phyloP scores from a whole-genome alignment of 1,139 yeast species.

The Pichia sp. region DNA sequence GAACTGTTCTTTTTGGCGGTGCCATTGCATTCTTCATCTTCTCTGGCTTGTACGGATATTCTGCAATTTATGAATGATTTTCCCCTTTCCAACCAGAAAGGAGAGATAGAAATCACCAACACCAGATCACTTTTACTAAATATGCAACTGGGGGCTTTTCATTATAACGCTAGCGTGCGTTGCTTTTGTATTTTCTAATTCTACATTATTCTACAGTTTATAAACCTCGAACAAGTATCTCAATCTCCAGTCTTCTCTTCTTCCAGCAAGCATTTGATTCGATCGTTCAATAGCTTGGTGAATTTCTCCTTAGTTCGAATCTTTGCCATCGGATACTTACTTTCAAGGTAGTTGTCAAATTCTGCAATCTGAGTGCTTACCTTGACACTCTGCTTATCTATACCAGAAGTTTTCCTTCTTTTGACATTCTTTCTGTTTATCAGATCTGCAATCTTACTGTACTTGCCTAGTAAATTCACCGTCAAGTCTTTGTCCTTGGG shows the following conservation, averaged over 20 bases:
- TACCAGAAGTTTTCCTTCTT: neutral
- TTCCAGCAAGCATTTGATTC: constrained; percentile 18
- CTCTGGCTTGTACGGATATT: constrained; percentile 71
- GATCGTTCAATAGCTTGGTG: constrained; percentile 32
- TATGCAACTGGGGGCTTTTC: too few species aligned
- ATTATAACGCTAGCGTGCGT: too few species aligned
- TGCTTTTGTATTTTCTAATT: too few species aligned
- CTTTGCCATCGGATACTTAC: constrained; percentile 9
- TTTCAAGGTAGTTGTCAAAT: constrained; percentile 16
- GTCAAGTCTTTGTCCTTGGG: constrained; percentile 15
- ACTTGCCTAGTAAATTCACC: constrained; percentile 31
- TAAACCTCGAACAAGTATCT: too few species aligned
- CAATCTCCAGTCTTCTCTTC: neutral
- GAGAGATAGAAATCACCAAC: constrained; percentile 1
- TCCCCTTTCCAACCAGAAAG: too few species aligned
- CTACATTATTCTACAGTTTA: too few species aligned
- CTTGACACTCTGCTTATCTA: too few species aligned
- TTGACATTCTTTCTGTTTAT: constrained; percentile 3
- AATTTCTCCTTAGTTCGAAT: constrained; percentile 21
- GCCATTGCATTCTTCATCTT: constrained; percentile 79
- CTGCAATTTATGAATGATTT: constrained; percentile 38
- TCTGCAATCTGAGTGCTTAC: constrained; percentile 11
- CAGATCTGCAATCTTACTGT: constrained; percentile 26
- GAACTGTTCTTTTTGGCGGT: constrained; percentile 89
- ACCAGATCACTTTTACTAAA: too few species aligned